Evolutionary conservation across 768 basidiomycete genomes (phyloP), one percentile per base, ranked within the genome.

Genomic region (Trametes punicea): DNA sequence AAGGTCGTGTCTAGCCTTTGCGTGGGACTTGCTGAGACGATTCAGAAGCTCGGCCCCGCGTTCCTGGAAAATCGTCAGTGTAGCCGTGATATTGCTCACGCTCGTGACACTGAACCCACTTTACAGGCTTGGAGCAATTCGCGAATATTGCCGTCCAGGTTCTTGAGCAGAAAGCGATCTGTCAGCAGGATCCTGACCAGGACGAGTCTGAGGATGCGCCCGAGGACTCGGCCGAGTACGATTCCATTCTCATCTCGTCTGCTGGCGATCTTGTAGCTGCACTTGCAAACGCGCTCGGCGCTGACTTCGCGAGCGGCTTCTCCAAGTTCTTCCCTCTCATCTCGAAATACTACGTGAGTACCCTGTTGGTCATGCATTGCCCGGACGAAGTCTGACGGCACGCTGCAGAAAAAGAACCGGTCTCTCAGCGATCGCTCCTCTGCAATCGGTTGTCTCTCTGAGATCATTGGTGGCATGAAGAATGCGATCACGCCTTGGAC

Each of bases 101-200:
- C 30, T 55, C 7, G 40, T 31, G 4, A 21, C 66, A 44, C 8
- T 5, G 13, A 15, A 42, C 45, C 29, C 54, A 45, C 21, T 20
- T 39, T 26, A 30, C 51, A 91, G 88, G 88, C 61, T 75, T 90
- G 39, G 88, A 96, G 34, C 72, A 77, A 30, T 80, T 99, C 64
- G 93, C 87, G 69, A 83, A 75, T 51, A 90, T 94, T 57, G 86
- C 92, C 42, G 75, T 86, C 52, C 85, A 92, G 65, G 84, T 99
- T 62, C 79, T 99, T 40, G 91, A 94, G 69, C 89, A 93, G 72
- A 97, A 96, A 74, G 91, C 94, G 0, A 81, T 93, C 63, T 98
- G 96, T 75, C 97, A 99, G 71, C 89, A 94, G 70, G 93, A 96
- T 66, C 93, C 94, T 44, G 94, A 96, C 67, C 89, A 90, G 61